Evolutionary conservation across 441 rosid genomes (phyloP).

Genomic region (Corymbia citriodora): DNA sequence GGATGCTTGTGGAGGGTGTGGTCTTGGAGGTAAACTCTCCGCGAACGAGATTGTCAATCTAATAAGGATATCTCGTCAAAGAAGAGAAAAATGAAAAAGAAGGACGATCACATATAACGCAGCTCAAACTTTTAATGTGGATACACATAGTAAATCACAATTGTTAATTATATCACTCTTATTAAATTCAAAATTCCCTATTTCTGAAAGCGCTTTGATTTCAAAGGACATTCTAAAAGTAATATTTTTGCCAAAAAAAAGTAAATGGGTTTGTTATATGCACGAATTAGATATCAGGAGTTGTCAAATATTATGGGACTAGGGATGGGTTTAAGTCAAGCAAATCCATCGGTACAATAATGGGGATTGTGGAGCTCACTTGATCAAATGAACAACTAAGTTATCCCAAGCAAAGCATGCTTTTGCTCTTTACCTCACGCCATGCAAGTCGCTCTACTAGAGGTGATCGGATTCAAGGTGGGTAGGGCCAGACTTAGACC

Average conservation of each 20-base stretch:
- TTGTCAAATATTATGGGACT: too few species aligned
- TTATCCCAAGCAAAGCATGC: too few species aligned
- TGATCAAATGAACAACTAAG: too few species aligned
- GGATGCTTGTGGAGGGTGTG: slow-evolving; percentile 4
- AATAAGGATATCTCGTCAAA: too few species aligned
- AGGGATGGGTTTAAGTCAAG: too few species aligned
- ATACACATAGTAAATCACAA: not conserved
- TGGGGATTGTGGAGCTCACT: too few species aligned
- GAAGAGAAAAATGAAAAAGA: not conserved
- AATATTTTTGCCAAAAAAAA: not conserved
- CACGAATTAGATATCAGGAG: too few species aligned
- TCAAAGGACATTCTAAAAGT: not conserved
- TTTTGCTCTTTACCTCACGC: not conserved
- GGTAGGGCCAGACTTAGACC: too few species aligned
- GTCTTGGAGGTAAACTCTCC: not conserved
- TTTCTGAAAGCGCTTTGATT: not conserved
- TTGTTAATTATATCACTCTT: not conserved
- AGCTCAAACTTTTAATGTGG: not conserved
- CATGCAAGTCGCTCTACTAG: too few species aligned
- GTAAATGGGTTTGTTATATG: not conserved
- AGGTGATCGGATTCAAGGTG: too few species aligned
- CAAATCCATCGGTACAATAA: too few species aligned
- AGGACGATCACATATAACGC: not conserved
- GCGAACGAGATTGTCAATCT: too few species aligned
- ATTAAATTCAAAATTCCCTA: not conserved